Percentiles rank a stretch among this genome's conserved stretches.
Evolutionary conservation across 805 yeast species (phyloP).

Genomic region (Monosporozyma solicola): DNA sequence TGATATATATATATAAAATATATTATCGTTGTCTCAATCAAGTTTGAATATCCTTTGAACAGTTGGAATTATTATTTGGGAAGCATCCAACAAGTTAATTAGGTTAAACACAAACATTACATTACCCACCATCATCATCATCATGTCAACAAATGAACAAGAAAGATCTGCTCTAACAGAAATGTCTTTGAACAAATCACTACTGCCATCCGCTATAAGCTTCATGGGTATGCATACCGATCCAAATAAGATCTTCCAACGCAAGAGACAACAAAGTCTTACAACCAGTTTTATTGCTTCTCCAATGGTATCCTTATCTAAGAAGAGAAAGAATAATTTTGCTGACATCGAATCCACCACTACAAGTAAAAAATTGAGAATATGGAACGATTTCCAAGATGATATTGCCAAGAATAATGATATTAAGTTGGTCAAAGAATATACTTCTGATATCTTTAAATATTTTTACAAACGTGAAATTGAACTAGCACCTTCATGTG

Average conservation of each 20-base stretch:
- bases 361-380: neutral
- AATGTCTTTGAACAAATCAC: neutral
- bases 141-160: neutral
- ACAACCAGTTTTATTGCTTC: neutral
- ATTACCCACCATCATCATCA: neutral
- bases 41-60: neutral
- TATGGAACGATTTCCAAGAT: slow-evolving; percentile 31
- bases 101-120: neutral
- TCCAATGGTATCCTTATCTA: neutral
- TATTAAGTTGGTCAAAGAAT: slow-evolving; percentile 60
- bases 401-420: slow-evolving; percentile 46
- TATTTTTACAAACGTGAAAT: slow-evolving; percentile 61
- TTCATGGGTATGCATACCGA: neutral
- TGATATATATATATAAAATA: neutral
- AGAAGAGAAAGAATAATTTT: neutral
- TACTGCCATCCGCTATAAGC: neutral
- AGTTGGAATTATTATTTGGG: neutral
- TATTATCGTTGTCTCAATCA: neutral
- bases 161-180: slow-evolving; percentile 1
- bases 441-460: slow-evolving; percentile 74
- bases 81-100: neutral
- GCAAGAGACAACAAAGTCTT: slow-evolving; percentile 2
- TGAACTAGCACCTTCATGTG: slow-evolving; percentile 57
- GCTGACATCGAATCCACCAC: neutral
- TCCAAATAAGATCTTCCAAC: slow-evolving; percentile 1